These are phyloP conservation scores for Arabidopsis suecica DNA, from an alignment of 345 rosid genomes.

Conservation along the genomic window DNA sequence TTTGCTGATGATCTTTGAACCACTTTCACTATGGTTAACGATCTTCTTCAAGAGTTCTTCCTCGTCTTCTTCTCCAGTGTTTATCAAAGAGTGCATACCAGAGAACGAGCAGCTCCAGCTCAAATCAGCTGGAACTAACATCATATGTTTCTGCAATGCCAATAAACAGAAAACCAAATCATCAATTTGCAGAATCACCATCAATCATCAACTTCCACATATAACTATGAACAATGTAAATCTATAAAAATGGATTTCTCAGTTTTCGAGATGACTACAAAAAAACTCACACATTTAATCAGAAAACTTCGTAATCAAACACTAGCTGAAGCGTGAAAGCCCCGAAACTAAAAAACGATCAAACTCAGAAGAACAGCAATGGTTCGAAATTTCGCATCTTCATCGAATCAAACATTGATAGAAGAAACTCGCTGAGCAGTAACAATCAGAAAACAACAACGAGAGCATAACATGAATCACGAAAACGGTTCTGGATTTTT, in stretches of 20 bases:
- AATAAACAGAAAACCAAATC: slow-evolving; percentile 21
- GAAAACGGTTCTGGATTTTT: background rate
- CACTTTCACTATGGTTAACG: slow-evolving; percentile 30
- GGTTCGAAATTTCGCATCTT: background rate
- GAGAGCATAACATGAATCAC: background rate
- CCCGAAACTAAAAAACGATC: background rate
- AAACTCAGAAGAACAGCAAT: background rate
- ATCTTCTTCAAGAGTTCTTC: slow-evolving; percentile 35
- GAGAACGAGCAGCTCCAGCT: slow-evolving; percentile 41
- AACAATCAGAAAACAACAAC: background rate
- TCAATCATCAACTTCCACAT: background rate
- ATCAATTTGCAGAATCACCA: background rate
- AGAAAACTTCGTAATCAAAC: slow-evolving; percentile 7
- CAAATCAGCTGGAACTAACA: slow-evolving; percentile 47
- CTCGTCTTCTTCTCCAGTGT: slow-evolving; percentile 48
- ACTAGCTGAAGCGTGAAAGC: background rate
- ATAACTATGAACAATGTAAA: background rate
- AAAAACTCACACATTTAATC: background rate
- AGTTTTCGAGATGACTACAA: background rate
- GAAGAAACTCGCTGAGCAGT: slow-evolving; percentile 7
- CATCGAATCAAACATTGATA: background rate
- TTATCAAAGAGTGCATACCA: slow-evolving; percentile 44
- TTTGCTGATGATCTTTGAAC: slow-evolving; percentile 42
- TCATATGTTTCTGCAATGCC: slow-evolving; percentile 58
- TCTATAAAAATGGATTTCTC: background rate